Evolutionary conservation across 2,329 filamentous ascomycete genomes (phyloP), one percentile per base, ranked within the genome.

Genomic region (Colletotrichum sp.): DNA sequence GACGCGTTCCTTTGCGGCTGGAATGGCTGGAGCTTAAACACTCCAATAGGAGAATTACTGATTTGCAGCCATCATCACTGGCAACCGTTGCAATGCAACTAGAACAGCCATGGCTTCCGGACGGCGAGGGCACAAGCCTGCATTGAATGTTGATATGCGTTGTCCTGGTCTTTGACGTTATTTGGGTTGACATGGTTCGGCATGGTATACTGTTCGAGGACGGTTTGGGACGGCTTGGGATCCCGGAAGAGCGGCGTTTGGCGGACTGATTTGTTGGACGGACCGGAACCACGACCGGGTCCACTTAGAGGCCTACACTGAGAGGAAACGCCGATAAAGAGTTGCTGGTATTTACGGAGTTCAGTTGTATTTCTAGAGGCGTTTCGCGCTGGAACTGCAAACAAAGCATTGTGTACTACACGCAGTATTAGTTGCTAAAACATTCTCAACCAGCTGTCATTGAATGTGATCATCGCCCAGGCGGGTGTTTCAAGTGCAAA

Each of bases 21-120:
- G 77, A 52, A 77, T 77, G 76, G 76, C 74, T n/a, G 76, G 76
- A 55, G 76, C 76, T 12, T 77, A 69, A 56, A 70, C 24, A 56
- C 36, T 28, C 28, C 32, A 26, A 38, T 3, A 38, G 24, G 12
- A 16, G 32, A 26, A 38, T 13, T 4, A 12, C 8, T 32, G 36
- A 62, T 43, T 28, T 60, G 36, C 56, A 26, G 36, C 26, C 16
- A 66, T 66, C 62, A 32, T 56, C 30, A 58, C 38, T 62, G 38
- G 43, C 38, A 24, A 60, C 34, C 18, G 36, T 62, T 70, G 43
- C 71, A 55, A 15, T 36, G 67, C 60, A 28, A 72, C 70, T 28
- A 73, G 38, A 67, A 38, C 52, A 26, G 36, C 55, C 26, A 18
- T 38, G 68, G 67, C 38, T 55, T 65, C 60, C 6, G 69, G 43